A percentile compares a stretch with the other conserved stretches of the same genome.
phyloP scores from a whole-genome alignment of 73 alveolate species.

The Uronychia binucleata region DNA sequence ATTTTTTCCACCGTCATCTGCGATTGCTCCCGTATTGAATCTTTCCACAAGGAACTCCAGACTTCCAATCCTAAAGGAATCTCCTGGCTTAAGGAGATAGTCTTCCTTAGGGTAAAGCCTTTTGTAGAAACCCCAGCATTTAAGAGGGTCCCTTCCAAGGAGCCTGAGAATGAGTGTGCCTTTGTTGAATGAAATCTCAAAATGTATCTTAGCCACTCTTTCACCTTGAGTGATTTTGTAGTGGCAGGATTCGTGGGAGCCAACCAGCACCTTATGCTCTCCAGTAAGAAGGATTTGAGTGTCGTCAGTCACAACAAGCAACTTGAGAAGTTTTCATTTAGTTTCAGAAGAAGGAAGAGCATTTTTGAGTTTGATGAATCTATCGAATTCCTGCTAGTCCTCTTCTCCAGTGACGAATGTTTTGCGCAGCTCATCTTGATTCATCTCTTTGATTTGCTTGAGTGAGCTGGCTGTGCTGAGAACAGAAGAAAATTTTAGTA shows the following conservation, averaged over 20 bases:
- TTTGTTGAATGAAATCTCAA: slow-evolving; percentile 31
- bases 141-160: slow-evolving; percentile 9
- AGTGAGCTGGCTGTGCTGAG: background rate
- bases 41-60: slow-evolving; percentile 62
- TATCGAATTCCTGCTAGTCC: background rate
- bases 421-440: background rate
- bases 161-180: slow-evolving; percentile 10
- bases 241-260: background rate
- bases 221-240: slow-evolving; percentile 17
- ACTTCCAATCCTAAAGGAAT: slow-evolving; percentile 63
- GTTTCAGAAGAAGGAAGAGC: background rate
- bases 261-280: background rate
- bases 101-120: slow-evolving; percentile 39
- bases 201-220: slow-evolving; percentile 32
- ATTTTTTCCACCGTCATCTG: slow-evolving; percentile 55
- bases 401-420: background rate
- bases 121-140: slow-evolving; percentile 54
- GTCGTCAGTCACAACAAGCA: background rate
- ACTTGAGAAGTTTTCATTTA: background rate
- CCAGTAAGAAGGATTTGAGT: background rate
- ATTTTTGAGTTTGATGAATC: background rate
- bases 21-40: slow-evolving; percentile 51
- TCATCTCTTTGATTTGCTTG: background rate
- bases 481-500: background rate
- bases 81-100: slow-evolving; percentile 61